Conservation (phyloP, 345 rosid genomes). For the Populus ilicifolia region DNA sequence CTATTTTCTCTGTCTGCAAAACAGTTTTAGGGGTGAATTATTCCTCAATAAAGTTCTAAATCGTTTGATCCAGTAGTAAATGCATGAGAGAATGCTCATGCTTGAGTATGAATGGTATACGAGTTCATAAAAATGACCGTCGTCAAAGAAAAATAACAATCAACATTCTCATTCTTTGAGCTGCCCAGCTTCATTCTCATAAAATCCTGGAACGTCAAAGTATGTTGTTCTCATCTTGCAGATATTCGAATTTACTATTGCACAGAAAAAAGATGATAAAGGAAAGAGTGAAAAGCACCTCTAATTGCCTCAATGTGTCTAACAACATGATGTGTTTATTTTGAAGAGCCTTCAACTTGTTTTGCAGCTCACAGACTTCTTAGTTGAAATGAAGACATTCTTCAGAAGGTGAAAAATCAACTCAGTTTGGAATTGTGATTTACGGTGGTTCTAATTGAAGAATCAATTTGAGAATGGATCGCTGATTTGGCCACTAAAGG, state of each 20-base stretch:
- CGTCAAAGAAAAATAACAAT: constrained; percentile 4
- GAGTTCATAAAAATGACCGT: neutral
- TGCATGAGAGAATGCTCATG: neutral
- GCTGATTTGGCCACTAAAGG: constrained; percentile 58
- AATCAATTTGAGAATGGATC: constrained; percentile 41
- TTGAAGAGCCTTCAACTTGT: constrained; percentile 58
- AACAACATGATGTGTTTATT: constrained; percentile 64
- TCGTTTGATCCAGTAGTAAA: neutral
- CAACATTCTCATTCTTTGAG: neutral
- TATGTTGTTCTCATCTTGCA: neutral
- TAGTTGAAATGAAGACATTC: constrained; percentile 81
- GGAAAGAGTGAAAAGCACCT: constrained; percentile 46
- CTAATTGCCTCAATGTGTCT: constrained; percentile 79
- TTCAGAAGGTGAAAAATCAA: constrained; percentile 60
- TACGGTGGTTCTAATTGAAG: constrained; percentile 24
- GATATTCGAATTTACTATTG: neutral
- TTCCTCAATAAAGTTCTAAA: neutral
- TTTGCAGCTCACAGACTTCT: constrained; percentile 71
- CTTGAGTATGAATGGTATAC: neutral
- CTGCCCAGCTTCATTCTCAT: neutral
- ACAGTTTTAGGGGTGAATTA: constrained; percentile 6
- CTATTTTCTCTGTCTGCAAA: constrained; percentile 89
- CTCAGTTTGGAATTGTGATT: constrained; percentile 46
- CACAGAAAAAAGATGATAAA: neutral
- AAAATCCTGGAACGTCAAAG: neutral